Evolutionary conservation across 345 rosid genomes (phyloP).

Genomic region (Aquilaria malaccensis): DNA sequence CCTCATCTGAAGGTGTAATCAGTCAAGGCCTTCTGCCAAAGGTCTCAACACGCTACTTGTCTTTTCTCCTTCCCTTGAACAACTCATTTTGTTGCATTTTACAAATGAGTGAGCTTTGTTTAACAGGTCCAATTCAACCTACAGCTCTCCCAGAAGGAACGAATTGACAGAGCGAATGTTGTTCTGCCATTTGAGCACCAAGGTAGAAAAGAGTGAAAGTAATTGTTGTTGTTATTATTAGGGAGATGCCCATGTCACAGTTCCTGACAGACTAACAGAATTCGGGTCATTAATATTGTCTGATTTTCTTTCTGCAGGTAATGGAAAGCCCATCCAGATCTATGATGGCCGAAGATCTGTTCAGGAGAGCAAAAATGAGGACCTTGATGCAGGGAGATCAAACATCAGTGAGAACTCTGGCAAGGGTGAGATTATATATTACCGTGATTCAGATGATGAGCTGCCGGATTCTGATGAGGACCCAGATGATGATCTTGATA

Average conservation of each 20-base stretch:
- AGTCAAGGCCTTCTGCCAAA: slow-evolving; percentile 64
- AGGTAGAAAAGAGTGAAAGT: slow-evolving; percentile 34
- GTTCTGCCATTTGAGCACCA: slow-evolving; percentile 98
- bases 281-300: background rate
- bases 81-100: too few relatives aligned
- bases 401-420: slow-evolving; percentile 26
- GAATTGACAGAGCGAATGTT: slow-evolving; percentile 64
- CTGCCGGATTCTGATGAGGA: slow-evolving; percentile 94
- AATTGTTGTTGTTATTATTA: slow-evolving; percentile 1
- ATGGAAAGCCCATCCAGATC: slow-evolving; percentile 63
- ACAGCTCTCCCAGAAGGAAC: slow-evolving; percentile 75
- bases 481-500: slow-evolving; percentile 94
- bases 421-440: slow-evolving; percentile 74
- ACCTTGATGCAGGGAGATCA: slow-evolving; percentile 19
- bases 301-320: slow-evolving; percentile 34
- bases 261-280: too few relatives aligned
- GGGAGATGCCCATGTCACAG: too few relatives aligned
- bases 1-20: slow-evolving; percentile 37
- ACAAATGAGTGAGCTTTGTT: slow-evolving; percentile 11
- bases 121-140: slow-evolving; percentile 79
- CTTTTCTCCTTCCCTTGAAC: background rate
- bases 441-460: slow-evolving; percentile 94
- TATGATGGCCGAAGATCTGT: slow-evolving; percentile 72
- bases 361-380: slow-evolving; percentile 29
- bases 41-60: slow-evolving; percentile 27